Evolutionary conservation across 2,329 filamentous ascomycete species (phyloP), one percentile per base, ranked within the genome.

Genomic region (Fusarium sp.): DNA sequence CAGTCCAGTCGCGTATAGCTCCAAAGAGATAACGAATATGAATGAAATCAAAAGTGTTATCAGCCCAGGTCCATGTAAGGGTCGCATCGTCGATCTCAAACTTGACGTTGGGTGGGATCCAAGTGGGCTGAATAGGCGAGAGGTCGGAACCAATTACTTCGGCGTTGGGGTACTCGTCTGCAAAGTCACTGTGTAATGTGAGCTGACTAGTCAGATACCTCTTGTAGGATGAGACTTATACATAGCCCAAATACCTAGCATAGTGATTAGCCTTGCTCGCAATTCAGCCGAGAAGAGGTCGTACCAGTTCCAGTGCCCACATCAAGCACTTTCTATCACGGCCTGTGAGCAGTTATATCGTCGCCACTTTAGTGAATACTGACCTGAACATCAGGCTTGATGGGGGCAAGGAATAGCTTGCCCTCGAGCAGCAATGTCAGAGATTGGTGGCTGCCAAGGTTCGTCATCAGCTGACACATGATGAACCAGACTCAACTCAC

Each of bases 231-330:
- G 20, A 9, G 25, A 8, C 4, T 59, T 62, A 38, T 67, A 77
- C 75, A 77, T 78, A 12, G 75, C 75, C 75, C 75, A 78, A 27
- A 78, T 78, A 20, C 75, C 75, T 77, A 6, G 4, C 1, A 22
- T 22, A 8, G 6, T 20, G 0, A 10, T 65, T 25, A 69, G 56
- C 37, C 12, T 2, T 43, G 32, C 25, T 25, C 7, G n/a, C 2
- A 9, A 22, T 1, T 40, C 40, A 6, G 20, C 5, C 6, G 32
- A 7, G 54, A 58, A 37, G 10, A 37, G 56, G 12, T 6, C 27
- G 33, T 59, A 71, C 71, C 71, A 20, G 71, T 73, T 27, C 56
- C 56, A 58, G 56, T 58, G 20, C 56, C 56, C 11, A 58, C 56
- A n/a, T 58, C 56, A 20, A 58, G 66, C 1, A 78, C 76, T 71